Evolutionary conservation across 805 yeast species (phyloP), one percentile per base, ranked within the genome.

Genomic region (Ogataea polymorpha): DNA sequence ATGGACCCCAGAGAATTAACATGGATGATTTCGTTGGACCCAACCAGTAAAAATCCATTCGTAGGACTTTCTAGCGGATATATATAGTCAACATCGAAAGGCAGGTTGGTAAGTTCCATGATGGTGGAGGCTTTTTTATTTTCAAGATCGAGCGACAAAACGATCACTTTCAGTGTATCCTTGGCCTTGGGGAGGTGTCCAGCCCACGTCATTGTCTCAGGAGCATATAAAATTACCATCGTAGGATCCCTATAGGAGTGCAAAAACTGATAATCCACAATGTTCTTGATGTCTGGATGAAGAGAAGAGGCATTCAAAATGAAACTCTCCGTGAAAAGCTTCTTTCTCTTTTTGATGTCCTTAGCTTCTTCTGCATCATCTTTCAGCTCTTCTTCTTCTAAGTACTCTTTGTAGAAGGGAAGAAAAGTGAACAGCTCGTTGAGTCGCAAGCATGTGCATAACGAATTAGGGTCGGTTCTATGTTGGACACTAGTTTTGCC

Each of bases 171-270:
- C 23, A 79, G 67, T 13, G 79, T 82, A 54, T 87, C 95, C 53
- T 79, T 82, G 5, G 63, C 67, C 36, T 72, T 64, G 2, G 82
- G 72, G 24, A 83, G 62, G 39, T 76, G 72, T 0, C 96, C 96
- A 0, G 95, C 80, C 96, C 96, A 87, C 0, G 89, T 78, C 10
- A 55, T 33, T 1, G 58, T 39, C 23, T 61, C 56, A 1, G 67
- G 64, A 0, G 65, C 59, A 44, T 62, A 61, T 32, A 62, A 41
- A 12, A 62, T 44, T 2, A 65, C 65, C n/a, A 62, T 39, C 0
- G 97, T 90, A 0, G 97, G 95, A 44, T 83, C 93, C 49, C 83
- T 67, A 56, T 87, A 91, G 41, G 82, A 82, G 54, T 79, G 63
- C 28, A 91, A 61, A 57, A 86, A 90, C 35, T 77, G 79, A 50